phyloP scores from a whole-genome alignment of 2,329 filamentous ascomycete species.

The Decorospora gaudefroyi region DNA sequence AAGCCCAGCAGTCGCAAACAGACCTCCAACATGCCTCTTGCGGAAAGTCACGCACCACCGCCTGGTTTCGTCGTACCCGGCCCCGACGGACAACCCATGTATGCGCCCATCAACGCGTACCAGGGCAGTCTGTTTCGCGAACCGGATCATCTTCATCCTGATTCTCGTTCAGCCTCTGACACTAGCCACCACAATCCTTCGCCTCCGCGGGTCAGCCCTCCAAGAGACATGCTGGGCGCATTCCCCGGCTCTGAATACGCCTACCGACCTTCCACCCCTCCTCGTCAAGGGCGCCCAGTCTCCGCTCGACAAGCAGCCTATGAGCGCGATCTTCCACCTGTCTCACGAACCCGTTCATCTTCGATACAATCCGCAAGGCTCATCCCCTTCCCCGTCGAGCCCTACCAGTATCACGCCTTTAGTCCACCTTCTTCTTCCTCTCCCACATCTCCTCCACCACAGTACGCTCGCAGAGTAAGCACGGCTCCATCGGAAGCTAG shows the following conservation, averaged over 20 bases:
- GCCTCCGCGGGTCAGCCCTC: constrained; percentile 39
- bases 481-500: constrained; percentile 29
- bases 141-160: constrained; percentile 48
- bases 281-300: constrained; percentile 22
- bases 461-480: constrained; percentile 37
- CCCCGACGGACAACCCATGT: constrained; percentile 54
- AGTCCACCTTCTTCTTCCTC: constrained; percentile 31
- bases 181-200: constrained; percentile 29
- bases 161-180: constrained; percentile 49
- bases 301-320: constrained; percentile 24
- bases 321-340: constrained; percentile 19
- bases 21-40: constrained; percentile 30
- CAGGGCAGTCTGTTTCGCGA: constrained; percentile 46
- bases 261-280: constrained; percentile 29
- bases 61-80: constrained; percentile 56
- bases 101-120: constrained; percentile 51
- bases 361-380: constrained; percentile 32
- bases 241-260: constrained; percentile 45
- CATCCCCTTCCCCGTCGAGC: constrained; percentile 40
- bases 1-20: constrained; percentile 40
- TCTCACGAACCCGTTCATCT: constrained; percentile 25
- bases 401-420: constrained; percentile 42
- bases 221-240: constrained; percentile 46
- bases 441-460: constrained; percentile 33
- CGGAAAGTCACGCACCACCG: constrained; percentile 38